A percentile compares a stretch with the other conserved stretches of the same genome.
Evolutionary conservation across 1,139 yeast genomes (phyloP).

Genomic region (Trichomonascaceae sp.): DNA sequence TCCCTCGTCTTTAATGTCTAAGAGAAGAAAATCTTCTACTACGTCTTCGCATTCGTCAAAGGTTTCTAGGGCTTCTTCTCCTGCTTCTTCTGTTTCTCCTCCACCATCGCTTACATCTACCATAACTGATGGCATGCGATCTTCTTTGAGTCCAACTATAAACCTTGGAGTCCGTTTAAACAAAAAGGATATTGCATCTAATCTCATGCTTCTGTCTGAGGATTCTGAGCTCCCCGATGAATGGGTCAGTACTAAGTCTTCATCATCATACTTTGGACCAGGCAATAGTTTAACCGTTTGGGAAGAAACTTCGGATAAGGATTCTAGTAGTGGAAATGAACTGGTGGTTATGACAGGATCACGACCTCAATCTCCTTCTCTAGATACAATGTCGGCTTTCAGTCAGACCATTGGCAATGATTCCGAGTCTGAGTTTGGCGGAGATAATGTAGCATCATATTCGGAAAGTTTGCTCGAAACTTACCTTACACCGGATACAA

Average conservation of each 20-base stretch:
- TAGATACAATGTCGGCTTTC: not conserved
- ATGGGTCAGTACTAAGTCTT: not conserved
- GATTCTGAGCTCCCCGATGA: constrained; percentile 5
- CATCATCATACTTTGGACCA: not conserved
- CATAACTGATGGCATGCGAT: not conserved
- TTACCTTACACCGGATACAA: constrained; percentile 24
- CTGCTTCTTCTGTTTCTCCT: constrained; percentile 6
- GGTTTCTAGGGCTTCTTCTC: constrained; percentile 3
- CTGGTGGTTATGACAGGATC: not conserved
- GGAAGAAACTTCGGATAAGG: constrained; percentile 6
- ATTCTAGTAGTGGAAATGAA: constrained; percentile 4
- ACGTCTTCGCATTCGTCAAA: constrained; percentile 1
- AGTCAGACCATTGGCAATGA: not conserved
- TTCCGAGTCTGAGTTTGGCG: not conserved
- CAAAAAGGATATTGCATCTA: constrained; percentile 5
- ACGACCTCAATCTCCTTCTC: not conserved
- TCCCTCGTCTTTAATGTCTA: constrained; percentile 21
- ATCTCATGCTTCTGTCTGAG: constrained; percentile 7
- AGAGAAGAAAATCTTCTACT: constrained; percentile 8
- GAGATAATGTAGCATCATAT: constrained; percentile 3
- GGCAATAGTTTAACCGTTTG: not conserved
- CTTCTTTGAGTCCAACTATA: constrained; percentile 3
- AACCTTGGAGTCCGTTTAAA: constrained; percentile 5
- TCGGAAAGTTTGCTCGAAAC: constrained; percentile 20
- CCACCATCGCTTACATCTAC: not conserved